These are phyloP conservation scores for Emergomyces africanus DNA, from an alignment of 2,329 filamentous ascomycete genomes.

Conservation along the genomic window DNA sequence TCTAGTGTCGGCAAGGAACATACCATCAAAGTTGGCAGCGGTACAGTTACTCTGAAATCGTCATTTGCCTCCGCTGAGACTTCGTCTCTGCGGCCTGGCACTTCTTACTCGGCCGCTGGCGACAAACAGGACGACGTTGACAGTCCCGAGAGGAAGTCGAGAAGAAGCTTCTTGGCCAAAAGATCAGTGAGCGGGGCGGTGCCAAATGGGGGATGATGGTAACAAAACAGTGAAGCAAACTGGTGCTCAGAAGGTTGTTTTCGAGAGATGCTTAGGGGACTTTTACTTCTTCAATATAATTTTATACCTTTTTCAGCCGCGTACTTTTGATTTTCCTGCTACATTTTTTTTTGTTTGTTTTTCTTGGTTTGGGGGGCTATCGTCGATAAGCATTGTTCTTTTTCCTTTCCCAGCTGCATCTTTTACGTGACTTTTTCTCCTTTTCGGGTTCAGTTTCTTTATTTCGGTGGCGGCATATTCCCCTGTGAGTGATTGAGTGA, in stretches of 20 bases:
- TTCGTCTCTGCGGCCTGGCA: constrained; percentile 21
- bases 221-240: too few relatives aligned
- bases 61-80: constrained; percentile 48
- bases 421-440: not conserved
- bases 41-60: constrained; percentile 60
- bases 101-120: constrained; percentile 21
- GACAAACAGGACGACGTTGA: constrained; percentile 18
- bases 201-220: constrained; percentile 18
- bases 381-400: not conserved
- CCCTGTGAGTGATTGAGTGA: not conserved
- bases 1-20: constrained; percentile 55
- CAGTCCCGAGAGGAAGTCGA: constrained; percentile 29
- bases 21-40: constrained; percentile 58
- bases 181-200: constrained; percentile 19
- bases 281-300: constrained; percentile 4
- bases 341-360: not conserved
- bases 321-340: constrained; percentile 10
- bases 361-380: not conserved
- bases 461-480: not conserved
- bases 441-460: not conserved
- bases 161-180: constrained; percentile 36
- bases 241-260: not conserved
- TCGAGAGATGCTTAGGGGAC: not conserved
- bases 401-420: not conserved
- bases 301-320: not conserved